These are phyloP conservation scores for Kernera saxatilis DNA, from an alignment of 345 rosid species.

Conservation along the genomic window DNA sequence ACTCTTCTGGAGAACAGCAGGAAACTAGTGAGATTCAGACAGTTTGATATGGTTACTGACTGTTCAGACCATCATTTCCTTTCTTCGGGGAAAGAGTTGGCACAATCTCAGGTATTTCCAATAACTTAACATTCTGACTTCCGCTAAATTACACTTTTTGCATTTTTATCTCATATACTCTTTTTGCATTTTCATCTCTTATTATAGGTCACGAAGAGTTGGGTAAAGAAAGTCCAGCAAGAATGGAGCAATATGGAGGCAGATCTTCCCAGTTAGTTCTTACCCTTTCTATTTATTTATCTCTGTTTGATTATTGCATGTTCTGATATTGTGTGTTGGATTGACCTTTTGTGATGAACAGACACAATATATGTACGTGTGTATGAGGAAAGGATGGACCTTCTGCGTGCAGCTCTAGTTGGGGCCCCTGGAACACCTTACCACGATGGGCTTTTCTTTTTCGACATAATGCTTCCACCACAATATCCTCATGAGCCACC, in stretches of 20 bases:
- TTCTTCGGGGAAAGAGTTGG: slow-evolving; percentile 36
- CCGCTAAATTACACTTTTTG: background rate
- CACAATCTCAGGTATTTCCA: slow-evolving; percentile 53
- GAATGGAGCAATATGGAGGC: slow-evolving; percentile 80
- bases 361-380: slow-evolving; percentile 76
- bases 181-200: slow-evolving; percentile 1
- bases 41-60: slow-evolving; percentile 69
- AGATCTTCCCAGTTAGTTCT: slow-evolving; percentile 71
- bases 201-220: slow-evolving; percentile 54
- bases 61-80: slow-evolving; percentile 84
- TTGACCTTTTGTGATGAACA: slow-evolving; percentile 26
- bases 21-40: slow-evolving; percentile 35
- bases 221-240: slow-evolving; percentile 86
- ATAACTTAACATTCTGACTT: background rate
- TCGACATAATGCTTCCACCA: slow-evolving; percentile 78
- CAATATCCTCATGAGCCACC: slow-evolving; percentile 90
- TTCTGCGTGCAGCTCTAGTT: slow-evolving; percentile 70
- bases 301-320: background rate
- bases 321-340: background rate
- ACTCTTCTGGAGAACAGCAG: slow-evolving; percentile 11
- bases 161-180: background rate
- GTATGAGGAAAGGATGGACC: slow-evolving; percentile 87
- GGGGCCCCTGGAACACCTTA: slow-evolving; percentile 93
- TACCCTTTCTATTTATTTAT: background rate
- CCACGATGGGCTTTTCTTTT: slow-evolving; percentile 89